phyloP scores from a whole-genome alignment of 306 rosid species.

The Notholithocarpus densiflorus region DNA sequence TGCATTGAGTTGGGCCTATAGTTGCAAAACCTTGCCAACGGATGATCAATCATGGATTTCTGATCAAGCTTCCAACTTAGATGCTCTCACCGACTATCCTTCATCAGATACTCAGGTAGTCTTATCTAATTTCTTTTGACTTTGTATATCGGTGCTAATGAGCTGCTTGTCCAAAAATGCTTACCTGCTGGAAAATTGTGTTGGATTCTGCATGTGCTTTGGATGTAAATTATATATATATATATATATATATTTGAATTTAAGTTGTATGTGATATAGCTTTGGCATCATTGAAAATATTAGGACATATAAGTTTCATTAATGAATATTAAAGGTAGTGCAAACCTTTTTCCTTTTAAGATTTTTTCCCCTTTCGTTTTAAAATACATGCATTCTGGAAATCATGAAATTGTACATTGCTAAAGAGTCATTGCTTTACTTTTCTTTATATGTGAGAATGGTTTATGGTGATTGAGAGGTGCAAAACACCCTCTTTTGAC shows the following conservation, averaged over 20 bases:
- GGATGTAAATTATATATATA: neutral
- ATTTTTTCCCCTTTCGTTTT: neutral
- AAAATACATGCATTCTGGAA: neutral
- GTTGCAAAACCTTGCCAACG: slow-evolving; percentile 42
- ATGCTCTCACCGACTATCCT: slow-evolving; percentile 21
- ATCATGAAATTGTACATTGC: neutral
- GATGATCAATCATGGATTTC: slow-evolving; percentile 47
- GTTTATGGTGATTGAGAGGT: neutral
- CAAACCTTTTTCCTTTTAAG: neutral
- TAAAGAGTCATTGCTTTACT: slow-evolving; percentile 12
- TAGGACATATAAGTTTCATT: neutral
- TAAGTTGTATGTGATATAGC: neutral
- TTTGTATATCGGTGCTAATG: slow-evolving; percentile 1
- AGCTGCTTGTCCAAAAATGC: neutral
- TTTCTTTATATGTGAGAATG: neutral
- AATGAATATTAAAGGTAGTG: neutral
- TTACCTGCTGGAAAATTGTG: neutral
- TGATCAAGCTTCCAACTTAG: slow-evolving; percentile 48
- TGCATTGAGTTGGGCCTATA: slow-evolving; percentile 44
- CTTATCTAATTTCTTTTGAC: slow-evolving; percentile 15
- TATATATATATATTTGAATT: neutral
- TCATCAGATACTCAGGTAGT: slow-evolving; percentile 67
- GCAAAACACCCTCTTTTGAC: neutral
- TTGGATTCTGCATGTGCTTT: neutral
- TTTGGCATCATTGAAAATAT: neutral